Conservation (phyloP, 2,329 filamentous ascomycete species). For the Aspergillus niger region DNA sequence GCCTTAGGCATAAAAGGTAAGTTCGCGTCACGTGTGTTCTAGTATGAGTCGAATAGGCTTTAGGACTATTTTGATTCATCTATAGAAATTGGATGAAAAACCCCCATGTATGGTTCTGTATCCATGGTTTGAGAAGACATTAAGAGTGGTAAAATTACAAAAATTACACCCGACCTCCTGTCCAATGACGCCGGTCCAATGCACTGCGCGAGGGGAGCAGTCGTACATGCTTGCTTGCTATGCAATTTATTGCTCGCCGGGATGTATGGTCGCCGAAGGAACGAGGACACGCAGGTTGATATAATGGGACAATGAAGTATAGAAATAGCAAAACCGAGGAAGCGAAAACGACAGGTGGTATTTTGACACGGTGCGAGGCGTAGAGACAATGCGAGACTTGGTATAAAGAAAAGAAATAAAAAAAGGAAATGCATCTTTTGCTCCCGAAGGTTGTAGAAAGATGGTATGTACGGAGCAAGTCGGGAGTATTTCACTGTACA, state of each 20-base stretch:
- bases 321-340: constrained; percentile 3
- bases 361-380: constrained; percentile 5
- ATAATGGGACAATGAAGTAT: constrained; percentile 9
- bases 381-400: constrained; percentile 3
- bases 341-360: constrained; percentile 4
- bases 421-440: constrained; percentile 11
- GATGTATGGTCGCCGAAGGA: neutral
- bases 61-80: neutral
- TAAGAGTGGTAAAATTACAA: constrained; percentile 26
- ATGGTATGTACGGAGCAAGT: constrained; percentile 19
- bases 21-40: constrained; percentile 12
- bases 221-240: neutral
- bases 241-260: neutral
- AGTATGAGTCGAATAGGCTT: neutral
- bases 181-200: constrained; percentile 11
- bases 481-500: constrained; percentile 24
- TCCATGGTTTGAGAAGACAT: neutral
- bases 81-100: neutral
- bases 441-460: neutral
- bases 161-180: constrained; percentile 19
- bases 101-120: neutral
- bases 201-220: neutral
- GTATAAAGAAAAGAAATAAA: constrained; percentile 6
- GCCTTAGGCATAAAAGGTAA: constrained; percentile 9
- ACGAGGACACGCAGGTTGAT: neutral